phyloP scores from a whole-genome alignment of 2,329 filamentous ascomycete species.

The Aspergillus alliaceus region DNA sequence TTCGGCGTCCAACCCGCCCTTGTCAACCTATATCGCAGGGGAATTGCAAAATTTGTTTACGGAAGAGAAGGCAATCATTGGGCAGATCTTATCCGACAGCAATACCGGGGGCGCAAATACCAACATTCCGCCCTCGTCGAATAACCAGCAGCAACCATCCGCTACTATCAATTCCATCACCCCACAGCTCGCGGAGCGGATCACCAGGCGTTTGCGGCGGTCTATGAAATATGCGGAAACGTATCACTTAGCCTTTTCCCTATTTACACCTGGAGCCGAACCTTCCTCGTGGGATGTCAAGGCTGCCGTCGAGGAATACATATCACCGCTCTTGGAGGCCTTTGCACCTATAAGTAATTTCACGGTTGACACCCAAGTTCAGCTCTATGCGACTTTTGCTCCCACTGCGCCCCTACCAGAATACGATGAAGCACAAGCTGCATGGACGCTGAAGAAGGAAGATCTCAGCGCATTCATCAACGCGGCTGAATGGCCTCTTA shows the following conservation, averaged over 20 bases:
- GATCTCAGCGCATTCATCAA: slow-evolving; percentile 95
- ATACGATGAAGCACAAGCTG: slow-evolving; percentile 53
- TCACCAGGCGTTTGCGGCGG: slow-evolving; percentile 70
- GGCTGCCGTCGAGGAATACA: slow-evolving; percentile 73
- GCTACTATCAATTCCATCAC: slow-evolving; percentile 40
- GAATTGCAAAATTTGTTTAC: slow-evolving; percentile 76
- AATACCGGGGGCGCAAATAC: slow-evolving; percentile 30
- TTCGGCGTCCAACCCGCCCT: slow-evolving; percentile 67
- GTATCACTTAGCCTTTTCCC: slow-evolving; percentile 92
- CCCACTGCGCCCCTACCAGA: slow-evolving; percentile 61
- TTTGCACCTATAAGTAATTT: slow-evolving; percentile 88
- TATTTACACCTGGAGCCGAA: slow-evolving; percentile 76
- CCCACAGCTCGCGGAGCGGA: slow-evolving; percentile 56
- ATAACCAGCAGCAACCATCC: slow-evolving; percentile 30
- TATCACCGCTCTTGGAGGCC: slow-evolving; percentile 76
- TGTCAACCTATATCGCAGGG: slow-evolving; percentile 75
- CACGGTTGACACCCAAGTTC: slow-evolving; percentile 92
- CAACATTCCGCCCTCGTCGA: slow-evolving; percentile 21
- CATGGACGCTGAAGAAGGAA: slow-evolving; percentile 74
- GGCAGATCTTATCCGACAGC: slow-evolving; percentile 66
- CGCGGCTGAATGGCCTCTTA: slow-evolving; percentile 94
- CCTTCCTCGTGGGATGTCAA: slow-evolving; percentile 94
- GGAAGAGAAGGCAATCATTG: slow-evolving; percentile 86
- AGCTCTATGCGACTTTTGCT: slow-evolving; percentile 77
- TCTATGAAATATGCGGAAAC: slow-evolving; percentile 89